Conservation (phyloP, 2,329 filamentous ascomycete species). For the Paraphaeosphaeria sporulosa region DNA sequence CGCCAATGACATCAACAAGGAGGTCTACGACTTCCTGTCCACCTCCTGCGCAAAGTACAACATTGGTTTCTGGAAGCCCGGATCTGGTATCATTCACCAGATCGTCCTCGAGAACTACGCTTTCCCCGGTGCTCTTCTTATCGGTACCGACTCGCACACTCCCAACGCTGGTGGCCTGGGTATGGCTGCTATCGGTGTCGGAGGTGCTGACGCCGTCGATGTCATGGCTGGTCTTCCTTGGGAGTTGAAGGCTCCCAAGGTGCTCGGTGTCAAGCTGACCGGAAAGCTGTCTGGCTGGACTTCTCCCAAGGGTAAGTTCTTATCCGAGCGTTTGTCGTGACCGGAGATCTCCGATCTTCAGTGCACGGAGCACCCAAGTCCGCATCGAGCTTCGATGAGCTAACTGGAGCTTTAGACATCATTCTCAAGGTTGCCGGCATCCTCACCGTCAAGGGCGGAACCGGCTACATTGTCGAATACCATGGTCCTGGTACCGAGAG, state of each 20-base stretch:
- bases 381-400: slow-evolving; percentile 15
- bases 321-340: slow-evolving; percentile 18
- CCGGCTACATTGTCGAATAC: slow-evolving; percentile 87
- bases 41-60: slow-evolving; percentile 98
- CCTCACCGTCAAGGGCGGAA: slow-evolving; percentile 97
- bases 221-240: slow-evolving; percentile 97
- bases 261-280: slow-evolving; percentile 95
- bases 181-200: slow-evolving; percentile 94
- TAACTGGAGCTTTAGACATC: slow-evolving; percentile 69
- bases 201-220: slow-evolving; percentile 97
- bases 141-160: slow-evolving; percentile 97
- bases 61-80: slow-evolving; percentile 99
- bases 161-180: slow-evolving; percentile 96
- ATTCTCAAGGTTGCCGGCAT: slow-evolving; percentile 98
- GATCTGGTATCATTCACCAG: slow-evolving; percentile 99
- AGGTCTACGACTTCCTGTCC: slow-evolving; percentile 97
- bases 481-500: slow-evolving; percentile 74
- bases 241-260: slow-evolving; percentile 97
- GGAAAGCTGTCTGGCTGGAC: slow-evolving; percentile 91
- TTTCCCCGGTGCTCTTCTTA: slow-evolving; percentile 97
- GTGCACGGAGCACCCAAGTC: slow-evolving; percentile 13
- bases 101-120: slow-evolving; percentile 98
- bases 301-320: slow-evolving; percentile 79
- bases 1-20: slow-evolving; percentile 94
- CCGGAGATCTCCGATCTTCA: background rate